Evolutionary conservation across 768 basidiomycete species (phyloP).

Genomic region (Suillus decipiens): DNA sequence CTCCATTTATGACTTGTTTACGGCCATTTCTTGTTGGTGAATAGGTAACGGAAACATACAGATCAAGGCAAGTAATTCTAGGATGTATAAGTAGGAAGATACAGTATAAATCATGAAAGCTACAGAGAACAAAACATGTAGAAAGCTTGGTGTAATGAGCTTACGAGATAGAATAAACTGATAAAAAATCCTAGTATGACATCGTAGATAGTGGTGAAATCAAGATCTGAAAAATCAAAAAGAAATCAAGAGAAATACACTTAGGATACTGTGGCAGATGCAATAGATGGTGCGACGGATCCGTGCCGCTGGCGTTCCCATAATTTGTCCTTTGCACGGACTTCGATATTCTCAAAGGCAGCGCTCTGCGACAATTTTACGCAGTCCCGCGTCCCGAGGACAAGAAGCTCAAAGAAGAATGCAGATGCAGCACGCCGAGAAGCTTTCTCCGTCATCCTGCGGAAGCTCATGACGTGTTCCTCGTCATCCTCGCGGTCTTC

Average conservation of each 20-base stretch:
- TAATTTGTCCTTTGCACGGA: slow-evolving; percentile 78
- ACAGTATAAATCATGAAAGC: slow-evolving; percentile 5
- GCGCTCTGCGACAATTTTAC: slow-evolving; percentile 73
- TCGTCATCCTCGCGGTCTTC: slow-evolving; percentile 44
- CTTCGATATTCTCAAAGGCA: slow-evolving; percentile 85
- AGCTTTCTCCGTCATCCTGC: slow-evolving; percentile 77
- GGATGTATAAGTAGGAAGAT: slow-evolving; percentile 7
- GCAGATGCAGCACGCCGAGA: slow-evolving; percentile 90
- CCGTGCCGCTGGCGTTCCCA: slow-evolving; percentile 70
- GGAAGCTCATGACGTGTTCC: slow-evolving; percentile 76
- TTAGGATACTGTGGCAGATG: slow-evolving; percentile 44
- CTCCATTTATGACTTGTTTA: no score
- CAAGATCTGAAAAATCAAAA: slow-evolving; percentile 3
- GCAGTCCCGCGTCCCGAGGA: slow-evolving; percentile 91
- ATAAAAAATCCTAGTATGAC: slow-evolving; percentile 13
- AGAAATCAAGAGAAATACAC: slow-evolving; percentile 6
- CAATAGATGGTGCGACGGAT: slow-evolving; percentile 46
- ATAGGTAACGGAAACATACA: background rate
- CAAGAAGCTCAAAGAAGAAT: slow-evolving; percentile 97
- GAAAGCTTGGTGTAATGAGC: background rate
- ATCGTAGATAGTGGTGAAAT: slow-evolving; percentile 4
- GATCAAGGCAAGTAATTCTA: background rate
- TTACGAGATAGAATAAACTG: slow-evolving; percentile 16
- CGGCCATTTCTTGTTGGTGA: background rate
- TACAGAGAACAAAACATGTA: background rate